These are phyloP conservation scores for Monosporascus sp. DNA, from an alignment of 2,329 filamentous ascomycete species.

Conservation along the genomic window DNA sequence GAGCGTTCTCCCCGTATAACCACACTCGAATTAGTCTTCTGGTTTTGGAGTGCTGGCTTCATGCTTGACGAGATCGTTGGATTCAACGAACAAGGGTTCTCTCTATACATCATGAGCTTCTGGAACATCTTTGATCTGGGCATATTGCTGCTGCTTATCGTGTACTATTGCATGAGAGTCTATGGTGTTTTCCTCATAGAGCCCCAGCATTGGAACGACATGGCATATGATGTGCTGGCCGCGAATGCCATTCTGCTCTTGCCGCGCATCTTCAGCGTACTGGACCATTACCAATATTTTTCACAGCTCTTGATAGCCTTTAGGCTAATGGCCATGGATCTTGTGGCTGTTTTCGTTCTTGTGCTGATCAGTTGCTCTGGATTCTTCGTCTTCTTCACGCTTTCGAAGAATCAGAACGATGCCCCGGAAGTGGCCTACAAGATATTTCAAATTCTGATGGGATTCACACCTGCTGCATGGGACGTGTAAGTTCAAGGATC, in stretches of 20 bases:
- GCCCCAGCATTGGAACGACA: constrained; percentile 67
- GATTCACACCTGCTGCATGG: constrained; percentile 93
- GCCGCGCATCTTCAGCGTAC: constrained; percentile 83
- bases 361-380: constrained; percentile 87
- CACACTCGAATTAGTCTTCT: constrained; percentile 80
- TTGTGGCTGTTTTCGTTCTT: constrained; percentile 77
- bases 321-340: constrained; percentile 85
- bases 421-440: constrained; percentile 76
- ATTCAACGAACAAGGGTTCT: constrained; percentile 95
- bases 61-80: constrained; percentile 95
- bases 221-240: constrained; percentile 91
- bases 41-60: constrained; percentile 96
- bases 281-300: constrained; percentile 95
- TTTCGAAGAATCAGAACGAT: constrained; percentile 68
- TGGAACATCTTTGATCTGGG: constrained; percentile 96
- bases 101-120: constrained; percentile 94
- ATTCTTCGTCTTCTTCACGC: constrained; percentile 90
- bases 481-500: constrained; percentile 55
- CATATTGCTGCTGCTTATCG: constrained; percentile 76
- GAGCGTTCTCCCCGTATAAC: constrained; percentile 77
- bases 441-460: constrained; percentile 92
- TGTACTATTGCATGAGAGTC: constrained; percentile 84
- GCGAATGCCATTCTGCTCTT: constrained; percentile 86
- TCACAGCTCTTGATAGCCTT: constrained; percentile 93
- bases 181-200: constrained; percentile 83